These are phyloP conservation scores for Colletotrichum ledebouriae DNA, from an alignment of 2,329 filamentous ascomycete species.

Conservation along the genomic window DNA sequence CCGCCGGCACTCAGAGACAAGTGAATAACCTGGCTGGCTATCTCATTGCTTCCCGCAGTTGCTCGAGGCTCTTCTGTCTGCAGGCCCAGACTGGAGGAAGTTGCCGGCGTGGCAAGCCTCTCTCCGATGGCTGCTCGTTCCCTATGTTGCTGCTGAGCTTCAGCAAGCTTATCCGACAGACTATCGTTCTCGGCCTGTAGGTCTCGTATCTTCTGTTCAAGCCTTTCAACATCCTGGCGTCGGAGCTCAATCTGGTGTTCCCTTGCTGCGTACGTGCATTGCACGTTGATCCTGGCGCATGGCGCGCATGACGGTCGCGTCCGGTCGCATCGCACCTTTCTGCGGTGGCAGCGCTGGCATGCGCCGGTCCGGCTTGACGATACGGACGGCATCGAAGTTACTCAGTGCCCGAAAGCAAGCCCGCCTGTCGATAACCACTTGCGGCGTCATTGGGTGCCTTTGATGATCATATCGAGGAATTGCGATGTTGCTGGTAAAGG, in stretches of 20 bases:
- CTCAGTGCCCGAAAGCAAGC: not conserved
- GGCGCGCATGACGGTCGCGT: conserved; percentile 52
- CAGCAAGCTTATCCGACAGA: conserved; percentile 43
- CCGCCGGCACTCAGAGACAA: conserved; percentile 58
- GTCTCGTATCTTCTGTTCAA: conserved; percentile 52
- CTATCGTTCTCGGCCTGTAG: conserved; percentile 50
- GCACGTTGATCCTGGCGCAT: conserved; percentile 51
- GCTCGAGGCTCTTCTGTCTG: not conserved
- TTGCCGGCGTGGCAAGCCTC: conserved; percentile 11
- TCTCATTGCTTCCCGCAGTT: conserved; percentile 46
- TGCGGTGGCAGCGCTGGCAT: conserved; percentile 56
- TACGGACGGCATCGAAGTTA: conserved; percentile 18
- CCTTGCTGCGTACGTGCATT: conserved; percentile 53
- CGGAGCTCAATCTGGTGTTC: conserved; percentile 48
- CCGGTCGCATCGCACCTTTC: conserved; percentile 58
- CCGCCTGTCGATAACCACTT: too few species aligned
- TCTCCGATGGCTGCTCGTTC: conserved; percentile 8
- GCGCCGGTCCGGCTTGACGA: conserved; percentile 45
- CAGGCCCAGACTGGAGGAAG: conserved; percentile 7
- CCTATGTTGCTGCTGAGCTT: conserved; percentile 9
- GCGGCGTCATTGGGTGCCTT: too few species aligned
- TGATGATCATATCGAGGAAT: not conserved
- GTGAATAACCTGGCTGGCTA: conserved; percentile 57
- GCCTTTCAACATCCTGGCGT: conserved; percentile 51
- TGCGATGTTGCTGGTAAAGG: not conserved